Conservation (phyloP, 106 monocot species). For the Cymbidium sinense region DNA sequence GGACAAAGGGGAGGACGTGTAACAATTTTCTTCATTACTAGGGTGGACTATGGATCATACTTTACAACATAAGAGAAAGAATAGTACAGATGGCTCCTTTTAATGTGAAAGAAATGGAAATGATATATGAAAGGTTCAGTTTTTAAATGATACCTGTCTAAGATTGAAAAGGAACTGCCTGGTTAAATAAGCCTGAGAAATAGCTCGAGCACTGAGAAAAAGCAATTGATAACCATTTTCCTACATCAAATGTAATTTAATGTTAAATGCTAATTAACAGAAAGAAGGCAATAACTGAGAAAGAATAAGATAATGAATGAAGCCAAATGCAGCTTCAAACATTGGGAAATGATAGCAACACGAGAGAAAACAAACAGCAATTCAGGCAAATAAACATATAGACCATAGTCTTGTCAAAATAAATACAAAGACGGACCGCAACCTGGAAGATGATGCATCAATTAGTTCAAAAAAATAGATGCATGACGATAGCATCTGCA, state of each 20-base stretch:
- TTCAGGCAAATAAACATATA: neutral
- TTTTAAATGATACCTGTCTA: constrained; percentile 51
- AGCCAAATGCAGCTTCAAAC: neutral
- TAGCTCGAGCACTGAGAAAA: constrained; percentile 89
- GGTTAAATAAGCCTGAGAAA: constrained; percentile 81
- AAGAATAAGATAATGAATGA: too few species aligned
- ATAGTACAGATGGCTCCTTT: neutral
- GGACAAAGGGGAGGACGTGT: neutral
- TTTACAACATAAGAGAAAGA: neutral
- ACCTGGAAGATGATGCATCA: neutral
- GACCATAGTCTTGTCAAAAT: neutral
- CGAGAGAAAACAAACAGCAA: neutral
- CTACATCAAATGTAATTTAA: constrained; percentile 28
- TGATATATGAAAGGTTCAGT: neutral
- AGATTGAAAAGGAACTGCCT: constrained; percentile 79
- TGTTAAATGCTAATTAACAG: neutral
- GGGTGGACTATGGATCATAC: neutral
- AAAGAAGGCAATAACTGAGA: neutral
- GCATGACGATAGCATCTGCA: neutral
- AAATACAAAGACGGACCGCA: neutral
- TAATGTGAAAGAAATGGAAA: neutral
- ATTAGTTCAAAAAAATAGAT: neutral
- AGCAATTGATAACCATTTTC: constrained; percentile 93
- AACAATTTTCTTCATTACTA: neutral
- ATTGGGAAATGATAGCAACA: neutral